Percentiles rank a stretch among this genome's conserved stretches.
phyloP scores from a whole-genome alignment of 192 early-diverging fungal species.

The Backusella macrospora region DNA sequence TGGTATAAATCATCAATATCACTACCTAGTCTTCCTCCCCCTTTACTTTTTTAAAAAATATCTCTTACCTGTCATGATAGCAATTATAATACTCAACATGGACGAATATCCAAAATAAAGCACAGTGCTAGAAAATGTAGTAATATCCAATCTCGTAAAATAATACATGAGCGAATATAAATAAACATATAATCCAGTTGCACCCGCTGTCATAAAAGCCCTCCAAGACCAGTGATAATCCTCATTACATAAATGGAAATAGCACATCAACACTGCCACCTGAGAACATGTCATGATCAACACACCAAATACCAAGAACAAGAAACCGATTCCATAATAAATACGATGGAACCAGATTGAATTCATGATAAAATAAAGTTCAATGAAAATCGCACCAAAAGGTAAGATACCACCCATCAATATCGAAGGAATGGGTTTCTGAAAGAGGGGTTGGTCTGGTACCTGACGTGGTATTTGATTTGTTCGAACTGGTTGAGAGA shows the following conservation, averaged over 20 bases:
- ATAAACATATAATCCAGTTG: constrained; percentile 86
- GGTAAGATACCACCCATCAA: constrained; percentile 85
- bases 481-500: constrained; percentile 77
- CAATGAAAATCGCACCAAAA: constrained; percentile 93
- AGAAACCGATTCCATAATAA: constrained; percentile 94
- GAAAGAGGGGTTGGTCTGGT: constrained; percentile 82
- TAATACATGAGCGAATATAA: constrained; percentile 91
- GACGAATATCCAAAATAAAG: constrained; percentile 91
- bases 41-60: background rate
- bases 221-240: constrained; percentile 89
- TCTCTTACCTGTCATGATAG: constrained; percentile 67
- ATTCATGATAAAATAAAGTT: constrained; percentile 96
- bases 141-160: constrained; percentile 74
- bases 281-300: constrained; percentile 84
- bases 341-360: constrained; percentile 92
- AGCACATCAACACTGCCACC: constrained; percentile 85
- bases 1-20: background rate
- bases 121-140: constrained; percentile 71
- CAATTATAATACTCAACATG: constrained; percentile 75
- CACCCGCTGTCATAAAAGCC: constrained; percentile 84
- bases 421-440: constrained; percentile 71
- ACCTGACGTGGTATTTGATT: constrained; percentile 95
- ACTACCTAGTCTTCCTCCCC: background rate
- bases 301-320: constrained; percentile 86
- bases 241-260: constrained; percentile 89